Base-by-base conservation (phyloP, 192 early-diverging fungal genomes). In the Podila epigama region DNA sequence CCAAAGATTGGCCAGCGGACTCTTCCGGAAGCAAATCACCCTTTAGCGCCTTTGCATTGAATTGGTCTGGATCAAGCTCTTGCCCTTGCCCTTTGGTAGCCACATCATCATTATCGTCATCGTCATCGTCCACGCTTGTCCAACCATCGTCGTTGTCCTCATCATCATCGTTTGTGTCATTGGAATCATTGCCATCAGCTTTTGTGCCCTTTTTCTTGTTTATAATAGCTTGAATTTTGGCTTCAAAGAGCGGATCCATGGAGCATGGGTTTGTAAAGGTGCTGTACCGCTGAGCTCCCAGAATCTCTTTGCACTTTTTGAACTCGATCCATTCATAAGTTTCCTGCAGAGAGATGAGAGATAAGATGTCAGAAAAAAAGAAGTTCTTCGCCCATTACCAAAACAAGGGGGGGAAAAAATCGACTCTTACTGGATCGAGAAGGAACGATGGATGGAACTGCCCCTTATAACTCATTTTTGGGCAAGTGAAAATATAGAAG, bases 401-500 rank as follows among this genome's bases (percentile, higher is more conserved):
- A n/a, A n/a, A n/a, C n/a, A n/a, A n/a, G n/a, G n/a, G 9, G 9
- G 10, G 11, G 20, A 2, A 22, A 18, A 20, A 4, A 31, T 44
- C 20, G 66, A 37, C 58, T 51, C 69, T 66, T 63, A 82, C 81
- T 37, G 92, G 88, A 63, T 97, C 96, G 15, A 94, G 79, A 35
- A 99, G 79, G 18, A 91, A 89, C 0, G 94, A 93, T 0, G 96
- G 96, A 20, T 87, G 82, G 82, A 92, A 97, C 42, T 94, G 89
- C 7, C 87, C 93, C 73, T 99, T 99, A 80, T 99, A 99, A 3
- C 84, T 82, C 97, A 99, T 99, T 73, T 99, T 98, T 29, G 72
- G 83, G 66, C 96, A 98, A 13, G 83, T 83, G 48, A 96, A 95
- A 44, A 99, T 93, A 70, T 94, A 99, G 78, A 89, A 97, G 1